Conservation (phyloP, 257 asterid species). For the Coffea eugenioides region DNA sequence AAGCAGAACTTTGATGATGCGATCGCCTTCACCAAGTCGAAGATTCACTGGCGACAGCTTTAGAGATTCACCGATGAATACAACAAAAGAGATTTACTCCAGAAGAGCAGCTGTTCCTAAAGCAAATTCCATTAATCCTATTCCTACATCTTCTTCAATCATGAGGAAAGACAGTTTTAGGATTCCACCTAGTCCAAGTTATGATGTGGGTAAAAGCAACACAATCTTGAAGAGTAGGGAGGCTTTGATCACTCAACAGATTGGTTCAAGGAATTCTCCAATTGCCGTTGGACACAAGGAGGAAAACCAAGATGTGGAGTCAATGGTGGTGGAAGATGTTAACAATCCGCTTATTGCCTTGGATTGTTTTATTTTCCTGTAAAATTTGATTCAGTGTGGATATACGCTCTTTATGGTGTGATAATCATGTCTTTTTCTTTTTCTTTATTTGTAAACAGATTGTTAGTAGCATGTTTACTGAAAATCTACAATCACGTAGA, state of each 20-base stretch:
- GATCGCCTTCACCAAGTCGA: slow-evolving; percentile 75
- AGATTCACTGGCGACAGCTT: slow-evolving; percentile 41
- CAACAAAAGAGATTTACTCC: slow-evolving; percentile 19
- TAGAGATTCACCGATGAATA: slow-evolving; percentile 21
- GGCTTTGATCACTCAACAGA: slow-evolving; percentile 15
- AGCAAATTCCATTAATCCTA: slow-evolving; percentile 23
- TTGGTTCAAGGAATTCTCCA: slow-evolving; percentile 37
- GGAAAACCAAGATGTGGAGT: slow-evolving; percentile 35
- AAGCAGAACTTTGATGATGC: slow-evolving; percentile 24
- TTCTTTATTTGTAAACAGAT: neutral
- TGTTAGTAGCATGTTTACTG: slow-evolving; percentile 1
- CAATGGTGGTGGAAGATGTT: slow-evolving; percentile 52
- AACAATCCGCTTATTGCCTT: slow-evolving; percentile 71
- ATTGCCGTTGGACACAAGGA: slow-evolving; percentile 26
- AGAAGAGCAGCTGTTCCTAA: slow-evolving; percentile 23
- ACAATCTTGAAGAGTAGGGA: slow-evolving; percentile 22
- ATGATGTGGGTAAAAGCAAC: slow-evolving; percentile 6
- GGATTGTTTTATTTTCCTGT: slow-evolving; percentile 83
- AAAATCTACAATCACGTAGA: slow-evolving; percentile 5
- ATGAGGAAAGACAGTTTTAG: slow-evolving; percentile 40
- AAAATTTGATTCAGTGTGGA: neutral
- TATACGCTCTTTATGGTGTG: neutral
- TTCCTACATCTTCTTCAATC: slow-evolving; percentile 12
- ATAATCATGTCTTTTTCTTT: neutral
- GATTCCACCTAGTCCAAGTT: slow-evolving; percentile 33